Conservation (phyloP, 306 rosid species). For the Trichosanthes truncata region DNA sequence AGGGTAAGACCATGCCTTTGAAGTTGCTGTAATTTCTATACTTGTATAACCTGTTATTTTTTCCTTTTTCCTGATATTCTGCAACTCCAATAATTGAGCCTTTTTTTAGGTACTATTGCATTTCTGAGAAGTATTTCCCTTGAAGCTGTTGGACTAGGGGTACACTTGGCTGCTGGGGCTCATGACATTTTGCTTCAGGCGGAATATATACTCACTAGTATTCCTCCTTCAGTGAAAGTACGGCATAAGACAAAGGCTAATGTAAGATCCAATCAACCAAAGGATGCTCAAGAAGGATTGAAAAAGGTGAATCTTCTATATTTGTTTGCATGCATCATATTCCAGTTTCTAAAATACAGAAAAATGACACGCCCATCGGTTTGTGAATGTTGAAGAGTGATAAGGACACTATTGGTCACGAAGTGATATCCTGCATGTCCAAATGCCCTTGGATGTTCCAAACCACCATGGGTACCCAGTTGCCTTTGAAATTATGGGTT, state of each 20-base stretch:
- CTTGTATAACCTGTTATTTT: background rate
- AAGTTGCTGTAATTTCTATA: background rate
- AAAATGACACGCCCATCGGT: background rate
- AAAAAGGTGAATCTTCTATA: conserved; percentile 50
- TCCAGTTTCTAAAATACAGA: background rate
- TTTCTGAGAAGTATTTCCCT: conserved; percentile 91
- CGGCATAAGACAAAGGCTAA: conserved; percentile 34
- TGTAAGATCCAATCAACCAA: conserved; percentile 82
- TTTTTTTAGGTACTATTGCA: conserved; percentile 67
- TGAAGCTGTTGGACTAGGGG: conserved; percentile 97
- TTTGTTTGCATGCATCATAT: background rate
- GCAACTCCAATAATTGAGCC: background rate
- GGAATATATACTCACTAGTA: conserved; percentile 58
- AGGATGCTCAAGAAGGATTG: conserved; percentile 91
- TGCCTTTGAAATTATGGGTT: background rate
- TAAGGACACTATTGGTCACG: background rate
- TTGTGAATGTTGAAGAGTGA: background rate
- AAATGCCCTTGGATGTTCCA: background rate
- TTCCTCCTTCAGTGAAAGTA: conserved; percentile 45
- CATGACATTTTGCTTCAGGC: conserved; percentile 80
- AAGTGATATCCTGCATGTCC: background rate
- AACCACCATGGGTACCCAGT: background rate
- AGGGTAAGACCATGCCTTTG: background rate
- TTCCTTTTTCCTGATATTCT: background rate
- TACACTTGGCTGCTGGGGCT: conserved; percentile 96